Conservation (phyloP, 2,329 filamentous ascomycete species). For the Herpomyces periplanetae region DNA sequence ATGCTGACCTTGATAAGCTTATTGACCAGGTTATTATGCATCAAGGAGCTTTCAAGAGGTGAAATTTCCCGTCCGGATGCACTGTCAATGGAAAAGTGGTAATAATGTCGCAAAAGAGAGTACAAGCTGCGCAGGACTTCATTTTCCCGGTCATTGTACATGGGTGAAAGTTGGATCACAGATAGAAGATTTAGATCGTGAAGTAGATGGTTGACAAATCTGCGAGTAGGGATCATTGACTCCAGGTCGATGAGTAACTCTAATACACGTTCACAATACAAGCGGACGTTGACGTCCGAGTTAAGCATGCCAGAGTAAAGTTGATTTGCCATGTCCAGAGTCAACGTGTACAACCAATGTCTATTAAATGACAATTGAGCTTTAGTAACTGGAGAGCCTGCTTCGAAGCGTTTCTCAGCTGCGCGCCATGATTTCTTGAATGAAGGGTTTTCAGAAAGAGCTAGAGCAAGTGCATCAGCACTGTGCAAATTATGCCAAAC, state of each 20-base stretch:
- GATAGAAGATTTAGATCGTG: constrained; percentile 51
- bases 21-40: constrained; percentile 35
- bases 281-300: constrained; percentile 18
- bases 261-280: constrained; percentile 68
- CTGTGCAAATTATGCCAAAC: constrained; percentile 77
- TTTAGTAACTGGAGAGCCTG: constrained; percentile 38
- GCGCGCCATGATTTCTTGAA: constrained; percentile 70
- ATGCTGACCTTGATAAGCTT: constrained; percentile 36
- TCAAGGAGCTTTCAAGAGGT: constrained; percentile 30
- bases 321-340: constrained; percentile 39
- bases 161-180: constrained; percentile 31
- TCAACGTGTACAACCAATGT: constrained; percentile 57
- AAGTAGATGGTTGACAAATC: constrained; percentile 63
- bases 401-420: constrained; percentile 45
- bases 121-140: constrained; percentile 41
- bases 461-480: constrained; percentile 27
- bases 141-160: constrained; percentile 34
- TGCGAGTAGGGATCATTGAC: constrained; percentile 64
- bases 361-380: constrained; percentile 56
- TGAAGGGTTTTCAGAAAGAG: constrained; percentile 29
- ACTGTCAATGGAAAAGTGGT: constrained; percentile 60
- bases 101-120: constrained; percentile 45
- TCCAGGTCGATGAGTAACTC: constrained; percentile 66
- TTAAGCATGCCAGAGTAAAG: constrained; percentile 15
- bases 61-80: constrained; percentile 42